phyloP scores from a whole-genome alignment of 352 stramenopile genomes.

The Phytophthora hybrid region DNA sequence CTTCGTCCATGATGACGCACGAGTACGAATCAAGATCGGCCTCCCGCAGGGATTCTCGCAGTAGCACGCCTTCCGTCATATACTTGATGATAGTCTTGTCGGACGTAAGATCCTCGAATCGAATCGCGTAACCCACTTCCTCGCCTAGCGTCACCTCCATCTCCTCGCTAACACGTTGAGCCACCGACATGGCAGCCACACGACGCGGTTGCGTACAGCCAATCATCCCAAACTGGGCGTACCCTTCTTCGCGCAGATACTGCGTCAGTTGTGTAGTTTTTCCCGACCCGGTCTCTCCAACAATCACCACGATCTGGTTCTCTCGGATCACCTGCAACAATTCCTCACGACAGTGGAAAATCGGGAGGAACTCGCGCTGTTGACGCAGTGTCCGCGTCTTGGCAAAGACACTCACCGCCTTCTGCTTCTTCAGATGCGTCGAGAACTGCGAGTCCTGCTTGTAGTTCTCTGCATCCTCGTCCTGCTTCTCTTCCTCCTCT shows the following conservation, averaged over 20 bases:
- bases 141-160: conserved; percentile 94
- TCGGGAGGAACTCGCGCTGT: conserved; percentile 97
- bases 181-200: conserved; percentile 99
- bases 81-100: conserved; percentile 99
- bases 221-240: conserved; percentile 91
- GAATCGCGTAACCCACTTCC: conserved; percentile 93
- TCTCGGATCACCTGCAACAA: conserved; percentile 97
- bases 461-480: conserved; percentile 88
- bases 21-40: conserved; percentile 89
- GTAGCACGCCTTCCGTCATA: conserved; percentile 92
- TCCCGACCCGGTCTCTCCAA: conserved; percentile 97
- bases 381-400: conserved; percentile 96
- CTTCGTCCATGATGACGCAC: conserved; percentile 95
- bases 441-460: conserved; percentile 96
- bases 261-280: conserved; percentile 99
- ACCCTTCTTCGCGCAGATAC: conserved; percentile 93
- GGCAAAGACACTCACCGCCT: conserved; percentile 95
- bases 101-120: conserved; percentile 94
- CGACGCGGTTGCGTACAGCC: conserved; percentile 98
- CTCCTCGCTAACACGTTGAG: conserved; percentile 98
- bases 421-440: conserved; percentile 93
- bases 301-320: conserved; percentile 99
- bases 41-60: conserved; percentile 95
- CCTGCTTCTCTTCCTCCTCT: conserved; percentile 61
- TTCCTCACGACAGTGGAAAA: conserved; percentile 96